A percentile compares a stretch with the other conserved stretches of the same genome.
phyloP scores from a whole-genome alignment of 805 yeast species.

The Cyberlindnera mrakii region DNA sequence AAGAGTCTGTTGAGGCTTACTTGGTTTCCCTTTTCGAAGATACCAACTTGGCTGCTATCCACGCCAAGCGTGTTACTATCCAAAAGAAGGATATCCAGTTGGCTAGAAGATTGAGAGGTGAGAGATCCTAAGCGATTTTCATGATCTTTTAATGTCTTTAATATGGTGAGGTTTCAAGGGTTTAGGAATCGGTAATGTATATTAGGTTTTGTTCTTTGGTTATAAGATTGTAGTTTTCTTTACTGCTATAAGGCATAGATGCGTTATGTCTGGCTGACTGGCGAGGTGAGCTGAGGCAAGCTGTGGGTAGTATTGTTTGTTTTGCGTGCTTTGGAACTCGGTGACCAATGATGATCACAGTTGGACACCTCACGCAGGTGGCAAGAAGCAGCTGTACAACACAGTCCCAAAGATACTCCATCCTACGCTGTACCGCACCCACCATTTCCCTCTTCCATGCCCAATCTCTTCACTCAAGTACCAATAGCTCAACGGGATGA shows the following conservation, averaged over 20 bases:
- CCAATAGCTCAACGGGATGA: conserved; percentile 75
- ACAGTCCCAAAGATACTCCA: conserved; percentile 71
- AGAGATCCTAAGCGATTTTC: conserved; percentile 58
- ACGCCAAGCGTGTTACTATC: conserved; percentile 97
- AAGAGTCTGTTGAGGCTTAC: conserved; percentile 97
- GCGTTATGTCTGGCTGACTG: too few species aligned
- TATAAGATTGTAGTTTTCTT: conserved; percentile 2
- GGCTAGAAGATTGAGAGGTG: conserved; percentile 98
- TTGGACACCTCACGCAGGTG: conserved; percentile 73
- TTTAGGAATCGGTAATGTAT: conserved; percentile 16
- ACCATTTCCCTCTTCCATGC: conserved; percentile 27
- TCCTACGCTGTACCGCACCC: conserved; percentile 43
- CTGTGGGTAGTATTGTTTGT: too few species aligned
- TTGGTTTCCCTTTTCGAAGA: conserved; percentile 93
- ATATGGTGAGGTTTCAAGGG: conserved; percentile 8
- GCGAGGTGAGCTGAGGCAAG: too few species aligned
- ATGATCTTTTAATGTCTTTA: conserved; percentile 5
- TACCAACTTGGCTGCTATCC: conserved; percentile 86
- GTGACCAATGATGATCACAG: too few species aligned
- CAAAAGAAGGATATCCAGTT: conserved; percentile 97
- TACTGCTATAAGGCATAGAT: too few species aligned
- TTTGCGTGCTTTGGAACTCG: too few species aligned
- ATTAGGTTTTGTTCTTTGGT: conserved; percentile 16
- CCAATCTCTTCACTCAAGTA: conserved; percentile 41
- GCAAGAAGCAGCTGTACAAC: conserved; percentile 76